Conservation (phyloP, 148 eudicot species). For the Pharnaceum exiguum region DNA sequence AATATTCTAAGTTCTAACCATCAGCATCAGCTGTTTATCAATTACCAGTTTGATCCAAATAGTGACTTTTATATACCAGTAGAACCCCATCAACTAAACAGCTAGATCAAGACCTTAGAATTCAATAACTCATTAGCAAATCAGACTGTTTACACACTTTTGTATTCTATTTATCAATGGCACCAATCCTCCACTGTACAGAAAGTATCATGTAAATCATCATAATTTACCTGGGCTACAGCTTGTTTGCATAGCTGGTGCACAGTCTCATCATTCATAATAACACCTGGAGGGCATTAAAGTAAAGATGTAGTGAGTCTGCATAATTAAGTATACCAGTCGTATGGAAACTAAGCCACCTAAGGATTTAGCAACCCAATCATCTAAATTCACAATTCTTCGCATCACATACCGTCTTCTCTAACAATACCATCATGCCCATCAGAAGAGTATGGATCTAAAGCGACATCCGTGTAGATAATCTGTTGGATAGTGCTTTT, state of each 20-base stretch:
- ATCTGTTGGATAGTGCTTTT: slow-evolving; percentile 32
- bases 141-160: too few species aligned
- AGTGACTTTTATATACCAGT: too few species aligned
- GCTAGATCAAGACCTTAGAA: too few species aligned
- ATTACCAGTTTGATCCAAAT: too few species aligned
- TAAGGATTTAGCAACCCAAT: neutral
- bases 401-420: slow-evolving; percentile 70
- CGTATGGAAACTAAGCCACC: neutral
- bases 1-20: too few species aligned
- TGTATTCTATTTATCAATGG: too few species aligned
- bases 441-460: slow-evolving; percentile 97
- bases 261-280: slow-evolving; percentile 97
- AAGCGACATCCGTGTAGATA: slow-evolving; percentile 93
- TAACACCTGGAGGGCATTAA: slow-evolving; percentile 56
- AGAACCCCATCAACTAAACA: too few species aligned
- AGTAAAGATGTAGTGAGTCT: neutral
- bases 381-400: neutral
- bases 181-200: neutral
- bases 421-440: slow-evolving; percentile 98
- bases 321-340: neutral
- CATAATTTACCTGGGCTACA: slow-evolving; percentile 84
- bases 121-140: neutral
- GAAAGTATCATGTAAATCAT: neutral
- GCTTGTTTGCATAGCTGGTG: slow-evolving; percentile 97
- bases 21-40: too few species aligned